Evolutionary conservation across 768 basidiomycete genomes (phyloP).

Genomic region (Suillus weaverae): DNA sequence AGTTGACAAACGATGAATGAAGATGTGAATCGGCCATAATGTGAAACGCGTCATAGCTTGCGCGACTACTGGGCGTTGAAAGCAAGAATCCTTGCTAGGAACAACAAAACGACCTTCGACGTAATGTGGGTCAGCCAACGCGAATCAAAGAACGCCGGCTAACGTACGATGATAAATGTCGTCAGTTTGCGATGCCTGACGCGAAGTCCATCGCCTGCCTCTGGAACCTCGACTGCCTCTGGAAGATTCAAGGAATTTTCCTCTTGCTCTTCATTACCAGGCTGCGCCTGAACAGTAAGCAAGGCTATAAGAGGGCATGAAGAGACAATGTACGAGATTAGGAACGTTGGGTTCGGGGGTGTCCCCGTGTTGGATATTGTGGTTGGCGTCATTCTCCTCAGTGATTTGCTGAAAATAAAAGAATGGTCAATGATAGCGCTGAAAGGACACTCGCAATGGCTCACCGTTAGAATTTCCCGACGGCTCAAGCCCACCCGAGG

Average conservation of each 20-base stretch:
- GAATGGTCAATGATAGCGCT: background rate
- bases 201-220: background rate
- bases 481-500: slow-evolving; percentile 4
- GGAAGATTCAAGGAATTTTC: background rate
- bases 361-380: background rate
- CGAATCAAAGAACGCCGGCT: background rate
- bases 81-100: background rate
- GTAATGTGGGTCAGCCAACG: background rate
- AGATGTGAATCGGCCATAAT: background rate
- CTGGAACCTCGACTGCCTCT: background rate
- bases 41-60: background rate
- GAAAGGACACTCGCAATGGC: background rate
- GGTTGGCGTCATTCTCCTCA: background rate
- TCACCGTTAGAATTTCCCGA: background rate
- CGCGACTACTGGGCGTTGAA: background rate
- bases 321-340: background rate
- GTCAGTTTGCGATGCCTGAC: background rate
- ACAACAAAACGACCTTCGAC: background rate
- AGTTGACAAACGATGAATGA: background rate
- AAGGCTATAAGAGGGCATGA: background rate
- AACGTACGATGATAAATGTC: slow-evolving; percentile 4
- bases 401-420: background rate
- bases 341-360: background rate
- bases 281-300: background rate
- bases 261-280: background rate